Conservation (phyloP, 1,139 yeast species). For the Protomyces pachydermus region DNA sequence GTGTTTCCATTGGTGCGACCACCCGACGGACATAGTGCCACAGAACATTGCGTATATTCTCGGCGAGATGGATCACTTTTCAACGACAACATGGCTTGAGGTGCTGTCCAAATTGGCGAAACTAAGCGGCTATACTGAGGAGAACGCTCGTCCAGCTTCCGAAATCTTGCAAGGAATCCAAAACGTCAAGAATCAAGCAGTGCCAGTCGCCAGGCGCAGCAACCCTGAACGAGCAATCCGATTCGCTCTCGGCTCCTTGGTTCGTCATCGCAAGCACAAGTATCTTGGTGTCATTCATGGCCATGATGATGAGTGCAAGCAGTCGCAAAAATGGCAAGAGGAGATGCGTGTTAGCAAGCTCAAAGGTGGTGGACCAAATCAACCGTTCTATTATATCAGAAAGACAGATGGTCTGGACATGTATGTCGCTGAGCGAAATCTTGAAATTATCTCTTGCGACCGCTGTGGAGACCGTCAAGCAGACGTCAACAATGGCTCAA, state of each 20-base stretch:
- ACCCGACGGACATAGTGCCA: too few species aligned
- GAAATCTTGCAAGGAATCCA: too few species aligned
- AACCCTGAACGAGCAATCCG: background rate
- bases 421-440: slow-evolving; percentile 13
- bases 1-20: too few species aligned
- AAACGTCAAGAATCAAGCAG: too few species aligned
- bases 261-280: background rate
- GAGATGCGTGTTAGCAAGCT: slow-evolving; percentile 4
- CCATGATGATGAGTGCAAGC: slow-evolving; percentile 7
- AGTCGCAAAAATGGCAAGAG: slow-evolving; percentile 3
- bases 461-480: background rate
- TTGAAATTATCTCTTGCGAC: background rate
- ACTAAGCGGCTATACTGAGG: too few species aligned
- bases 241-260: background rate
- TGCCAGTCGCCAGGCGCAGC: background rate
- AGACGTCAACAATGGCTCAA: too few species aligned
- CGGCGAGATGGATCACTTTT: too few species aligned
- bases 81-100: too few species aligned
- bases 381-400: slow-evolving; percentile 10
- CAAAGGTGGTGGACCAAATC: background rate
- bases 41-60: too few species aligned
- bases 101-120: too few species aligned
- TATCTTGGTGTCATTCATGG: background rate
- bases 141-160: too few species aligned
- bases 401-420: background rate